Evolutionary conservation across 768 basidiomycete species (phyloP).

Genomic region (Kwoniella botswanensis): DNA sequence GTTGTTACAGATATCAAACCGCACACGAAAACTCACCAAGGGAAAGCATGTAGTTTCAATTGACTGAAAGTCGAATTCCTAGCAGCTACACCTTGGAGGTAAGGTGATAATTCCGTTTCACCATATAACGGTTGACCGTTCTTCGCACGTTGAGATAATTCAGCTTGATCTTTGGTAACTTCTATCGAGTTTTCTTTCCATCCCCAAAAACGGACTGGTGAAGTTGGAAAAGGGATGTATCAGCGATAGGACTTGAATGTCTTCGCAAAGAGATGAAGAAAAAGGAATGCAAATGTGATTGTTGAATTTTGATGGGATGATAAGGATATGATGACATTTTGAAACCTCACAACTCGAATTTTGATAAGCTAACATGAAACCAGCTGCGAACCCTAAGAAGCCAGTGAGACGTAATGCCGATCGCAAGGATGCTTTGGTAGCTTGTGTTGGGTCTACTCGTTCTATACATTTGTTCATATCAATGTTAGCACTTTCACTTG

Average conservation of each 20-base stretch:
- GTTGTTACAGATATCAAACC: no score
- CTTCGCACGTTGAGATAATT: constrained; percentile 73
- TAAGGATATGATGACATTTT: not conserved
- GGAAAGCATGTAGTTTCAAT: constrained; percentile 83
- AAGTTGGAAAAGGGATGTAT: not conserved
- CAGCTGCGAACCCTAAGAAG: constrained; percentile 81
- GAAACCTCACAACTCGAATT: constrained; percentile 74
- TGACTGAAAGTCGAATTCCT: constrained; percentile 92
- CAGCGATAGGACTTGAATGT: not conserved
- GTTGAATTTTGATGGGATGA: not conserved
- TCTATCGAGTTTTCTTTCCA: constrained; percentile 64
- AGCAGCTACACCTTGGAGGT: constrained; percentile 84
- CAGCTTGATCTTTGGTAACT: constrained; percentile 73
- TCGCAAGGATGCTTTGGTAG: constrained; percentile 56
- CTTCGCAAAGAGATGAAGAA: no score
- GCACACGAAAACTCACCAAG: constrained; percentile 65
- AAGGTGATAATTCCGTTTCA: constrained; percentile 75
- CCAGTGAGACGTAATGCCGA: constrained; percentile 62
- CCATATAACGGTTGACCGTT: constrained; percentile 88
- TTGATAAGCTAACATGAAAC: constrained; percentile 93
- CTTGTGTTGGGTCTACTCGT: constrained; percentile 54
- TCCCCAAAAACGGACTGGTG: constrained; percentile 54
- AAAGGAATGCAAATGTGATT: not conserved
- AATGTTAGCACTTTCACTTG: not conserved
- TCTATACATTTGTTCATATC: constrained; percentile 36